Conservation (phyloP, 2,329 filamentous ascomycete species). For the Exophiala sp. region DNA sequence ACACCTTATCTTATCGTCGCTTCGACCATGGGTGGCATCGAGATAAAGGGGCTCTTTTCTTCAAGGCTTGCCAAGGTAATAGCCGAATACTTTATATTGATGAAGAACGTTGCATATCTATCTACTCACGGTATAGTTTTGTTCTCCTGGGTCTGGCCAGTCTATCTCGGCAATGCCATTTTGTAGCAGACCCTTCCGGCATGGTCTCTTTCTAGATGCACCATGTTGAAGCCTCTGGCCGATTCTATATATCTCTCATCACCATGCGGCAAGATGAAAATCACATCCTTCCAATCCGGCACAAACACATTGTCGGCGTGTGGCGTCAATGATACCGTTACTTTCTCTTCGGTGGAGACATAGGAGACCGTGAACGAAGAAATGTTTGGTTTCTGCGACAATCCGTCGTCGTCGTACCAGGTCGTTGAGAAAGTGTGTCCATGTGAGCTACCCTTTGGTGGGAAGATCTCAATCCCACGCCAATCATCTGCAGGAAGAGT, state of each 20-base stretch:
- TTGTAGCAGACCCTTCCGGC: constrained; percentile 14
- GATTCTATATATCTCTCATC: constrained; percentile 45
- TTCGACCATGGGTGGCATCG: no score
- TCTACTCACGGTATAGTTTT: neutral
- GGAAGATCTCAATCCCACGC: constrained; percentile 57
- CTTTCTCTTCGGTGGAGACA: constrained; percentile 42
- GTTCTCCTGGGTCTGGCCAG: constrained; percentile 4
- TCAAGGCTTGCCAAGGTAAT: no score
- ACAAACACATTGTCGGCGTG: constrained; percentile 41
- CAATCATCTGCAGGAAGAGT: constrained; percentile 52
- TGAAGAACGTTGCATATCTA: no score
- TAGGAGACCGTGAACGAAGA: constrained; percentile 46
- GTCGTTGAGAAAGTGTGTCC: constrained; percentile 39
- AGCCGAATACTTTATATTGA: no score
- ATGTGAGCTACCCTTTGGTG: constrained; percentile 42
- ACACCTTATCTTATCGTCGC: no score
- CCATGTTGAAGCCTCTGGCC: constrained; percentile 31
- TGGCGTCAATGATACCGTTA: constrained; percentile 44
- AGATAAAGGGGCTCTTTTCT: no score
- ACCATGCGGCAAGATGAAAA: constrained; percentile 50
- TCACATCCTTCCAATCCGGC: constrained; percentile 50
- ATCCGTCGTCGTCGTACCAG: constrained; percentile 59
- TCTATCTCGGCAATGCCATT: neutral
- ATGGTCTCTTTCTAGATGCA: neutral
- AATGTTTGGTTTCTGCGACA: constrained; percentile 44